phyloP scores from a whole-genome alignment of 73 alveolate genomes.

The Paramecium bursaria region DNA sequence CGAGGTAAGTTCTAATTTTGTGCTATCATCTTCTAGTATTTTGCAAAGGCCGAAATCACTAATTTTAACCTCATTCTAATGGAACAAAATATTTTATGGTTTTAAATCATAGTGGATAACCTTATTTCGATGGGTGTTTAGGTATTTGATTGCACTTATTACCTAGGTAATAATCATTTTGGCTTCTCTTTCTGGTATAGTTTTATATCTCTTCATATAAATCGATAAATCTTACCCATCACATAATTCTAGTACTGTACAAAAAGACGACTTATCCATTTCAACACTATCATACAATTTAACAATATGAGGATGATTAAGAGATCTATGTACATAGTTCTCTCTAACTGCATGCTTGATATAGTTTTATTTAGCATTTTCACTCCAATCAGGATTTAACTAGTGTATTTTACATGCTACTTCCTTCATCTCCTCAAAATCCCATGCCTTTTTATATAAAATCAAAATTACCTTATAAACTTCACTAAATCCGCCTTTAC shows the following conservation, averaged over 20 bases:
- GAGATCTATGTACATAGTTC: conserved; percentile 83
- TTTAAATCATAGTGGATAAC: conserved; percentile 92
- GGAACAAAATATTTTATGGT: conserved; percentile 89
- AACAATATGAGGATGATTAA: conserved; percentile 85
- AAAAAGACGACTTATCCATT: conserved; percentile 89
- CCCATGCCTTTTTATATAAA: conserved; percentile 64
- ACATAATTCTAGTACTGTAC: conserved; percentile 86
- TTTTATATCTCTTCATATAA: conserved; percentile 80
- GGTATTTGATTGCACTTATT: conserved; percentile 85
- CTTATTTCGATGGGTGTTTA: conserved; percentile 82
- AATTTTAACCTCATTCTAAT: conserved; percentile 85
- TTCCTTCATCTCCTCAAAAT: conserved; percentile 73
- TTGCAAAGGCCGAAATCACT: conserved; percentile 92
- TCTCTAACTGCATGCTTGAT: conserved; percentile 88
- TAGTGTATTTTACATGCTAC: conserved; percentile 77
- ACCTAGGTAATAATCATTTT: conserved; percentile 83
- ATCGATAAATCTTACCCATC: conserved; percentile 89
- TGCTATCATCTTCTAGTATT: conserved; percentile 82
- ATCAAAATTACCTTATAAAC: conserved; percentile 72
- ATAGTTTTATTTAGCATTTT: conserved; percentile 70
- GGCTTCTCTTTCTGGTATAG: conserved; percentile 90
- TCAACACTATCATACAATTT: conserved; percentile 88
- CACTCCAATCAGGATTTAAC: conserved; percentile 73
- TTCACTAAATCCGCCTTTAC: conserved; percentile 80
- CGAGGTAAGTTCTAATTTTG: conserved; percentile 84